A percentile compares a stretch with the other conserved stretches of the same genome.
Evolutionary conservation across 257 asterid genomes (phyloP).

Genomic region (Solanum sejunctum): DNA sequence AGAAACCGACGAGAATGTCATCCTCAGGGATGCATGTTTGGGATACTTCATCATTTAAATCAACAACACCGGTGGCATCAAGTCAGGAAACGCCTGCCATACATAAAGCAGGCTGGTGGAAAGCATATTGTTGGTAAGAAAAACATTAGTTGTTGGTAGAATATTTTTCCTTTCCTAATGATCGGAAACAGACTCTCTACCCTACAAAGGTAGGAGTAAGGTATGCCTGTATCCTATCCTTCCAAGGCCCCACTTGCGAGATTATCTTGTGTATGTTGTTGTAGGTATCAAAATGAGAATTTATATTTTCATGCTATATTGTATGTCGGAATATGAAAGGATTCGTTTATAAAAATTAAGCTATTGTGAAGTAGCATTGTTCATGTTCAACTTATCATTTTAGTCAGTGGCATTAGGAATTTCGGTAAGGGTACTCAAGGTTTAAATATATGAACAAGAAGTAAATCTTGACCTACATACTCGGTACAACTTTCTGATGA

Average conservation of each 20-base stretch:
- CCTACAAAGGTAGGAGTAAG: background rate
- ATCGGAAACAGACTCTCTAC: background rate
- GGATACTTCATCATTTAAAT: constrained; percentile 51
- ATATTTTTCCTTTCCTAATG: background rate
- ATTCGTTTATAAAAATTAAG: too few relatives aligned
- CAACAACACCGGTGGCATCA: constrained; percentile 29
- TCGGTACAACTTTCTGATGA: background rate
- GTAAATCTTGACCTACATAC: background rate
- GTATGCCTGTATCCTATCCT: background rate
- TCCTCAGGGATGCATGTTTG: constrained; percentile 49
- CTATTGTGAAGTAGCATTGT: background rate
- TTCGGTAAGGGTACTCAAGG: background rate
- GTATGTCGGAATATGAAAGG: background rate
- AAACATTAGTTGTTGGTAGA: background rate
- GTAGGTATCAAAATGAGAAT: background rate
- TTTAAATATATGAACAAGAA: background rate
- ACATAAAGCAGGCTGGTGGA: constrained; percentile 12
- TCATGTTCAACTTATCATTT: background rate
- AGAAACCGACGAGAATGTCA: constrained; percentile 18
- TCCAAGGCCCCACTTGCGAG: background rate
- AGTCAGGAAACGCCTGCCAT: constrained; percentile 50
- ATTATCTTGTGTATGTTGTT: background rate
- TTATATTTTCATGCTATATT: background rate
- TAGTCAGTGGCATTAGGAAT: background rate
- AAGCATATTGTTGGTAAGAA: constrained; percentile 21